phyloP scores from a whole-genome alignment of 2,329 filamentous ascomycete species.

The Gnomoniopsis smithogilvyi region DNA sequence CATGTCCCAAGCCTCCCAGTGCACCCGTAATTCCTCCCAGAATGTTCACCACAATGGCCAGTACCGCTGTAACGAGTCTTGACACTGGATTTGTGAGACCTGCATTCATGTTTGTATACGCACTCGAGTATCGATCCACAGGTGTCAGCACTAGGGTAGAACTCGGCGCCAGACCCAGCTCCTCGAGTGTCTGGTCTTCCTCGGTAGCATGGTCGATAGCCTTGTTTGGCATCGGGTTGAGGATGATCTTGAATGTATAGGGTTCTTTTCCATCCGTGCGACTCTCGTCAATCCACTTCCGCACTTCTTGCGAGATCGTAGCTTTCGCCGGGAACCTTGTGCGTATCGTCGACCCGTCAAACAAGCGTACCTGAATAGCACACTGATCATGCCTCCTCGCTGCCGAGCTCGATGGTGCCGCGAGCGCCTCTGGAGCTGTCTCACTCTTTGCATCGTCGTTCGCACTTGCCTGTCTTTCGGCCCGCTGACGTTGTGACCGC shows the following conservation, averaged over 20 bases:
- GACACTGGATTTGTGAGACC: slow-evolving; percentile 27
- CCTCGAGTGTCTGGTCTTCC: slow-evolving; percentile 64
- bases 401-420: slow-evolving; percentile 28
- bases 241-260: slow-evolving; percentile 81
- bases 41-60: slow-evolving; percentile 21
- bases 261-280: slow-evolving; percentile 56
- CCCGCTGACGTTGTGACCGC: slow-evolving; percentile 48
- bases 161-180: slow-evolving; percentile 72
- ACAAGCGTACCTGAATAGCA: slow-evolving; percentile 74
- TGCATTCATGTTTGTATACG: slow-evolving; percentile 32
- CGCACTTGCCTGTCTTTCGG: slow-evolving; percentile 30
- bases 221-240: slow-evolving; percentile 73
- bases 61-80: slow-evolving; percentile 20
- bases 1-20: slow-evolving; percentile 16
- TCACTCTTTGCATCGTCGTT: slow-evolving; percentile 24
- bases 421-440: slow-evolving; percentile 22
- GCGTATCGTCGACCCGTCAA: slow-evolving; percentile 79
- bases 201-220: slow-evolving; percentile 67
- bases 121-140: slow-evolving; percentile 45
- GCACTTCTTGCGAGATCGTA: slow-evolving; percentile 63
- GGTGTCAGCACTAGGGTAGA: slow-evolving; percentile 82
- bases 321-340: slow-evolving; percentile 63
- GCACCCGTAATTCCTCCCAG: slow-evolving; percentile 8
- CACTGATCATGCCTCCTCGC: slow-evolving; percentile 35
- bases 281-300: slow-evolving; percentile 71